Conservation (phyloP, 371 early-diverging fungal genomes). For the Rhizopus delemar region DNA sequence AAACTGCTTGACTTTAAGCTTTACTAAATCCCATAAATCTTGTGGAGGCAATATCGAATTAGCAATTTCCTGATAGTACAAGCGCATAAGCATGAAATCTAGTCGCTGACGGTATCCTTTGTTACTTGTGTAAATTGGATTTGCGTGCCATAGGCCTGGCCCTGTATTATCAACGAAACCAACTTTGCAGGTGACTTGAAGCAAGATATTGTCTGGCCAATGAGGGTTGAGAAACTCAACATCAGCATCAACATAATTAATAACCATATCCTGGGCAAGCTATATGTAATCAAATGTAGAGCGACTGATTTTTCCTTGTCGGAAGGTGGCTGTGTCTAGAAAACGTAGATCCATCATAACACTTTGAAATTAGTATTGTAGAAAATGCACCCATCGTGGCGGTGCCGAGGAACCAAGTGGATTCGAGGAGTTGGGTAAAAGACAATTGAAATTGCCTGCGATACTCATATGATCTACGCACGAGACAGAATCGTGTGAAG, state of each 20-base stretch:
- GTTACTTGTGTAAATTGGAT: neutral
- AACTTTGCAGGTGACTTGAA: neutral
- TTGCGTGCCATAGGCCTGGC: constrained; percentile 8
- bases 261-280: neutral
- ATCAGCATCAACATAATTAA: neutral
- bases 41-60: too few species aligned
- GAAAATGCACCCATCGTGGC: too few species aligned
- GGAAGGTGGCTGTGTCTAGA: neutral
- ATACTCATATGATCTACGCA: too few species aligned
- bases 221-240: neutral
- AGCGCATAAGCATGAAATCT: too few species aligned
- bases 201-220: constrained; percentile 12
- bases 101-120: too few species aligned
- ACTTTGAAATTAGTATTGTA: neutral
- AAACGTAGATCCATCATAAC: neutral
- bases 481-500: too few species aligned
- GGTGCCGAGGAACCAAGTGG: too few species aligned
- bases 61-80: too few species aligned
- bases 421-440: too few species aligned
- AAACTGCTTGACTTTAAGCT: neutral
- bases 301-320: neutral
- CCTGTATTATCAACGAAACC: neutral
- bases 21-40: neutral
- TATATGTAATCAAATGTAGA: constrained; percentile 5
- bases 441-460: too few species aligned